Conservation (phyloP, 169 alveolate species). For the Neospora caninum region DNA sequence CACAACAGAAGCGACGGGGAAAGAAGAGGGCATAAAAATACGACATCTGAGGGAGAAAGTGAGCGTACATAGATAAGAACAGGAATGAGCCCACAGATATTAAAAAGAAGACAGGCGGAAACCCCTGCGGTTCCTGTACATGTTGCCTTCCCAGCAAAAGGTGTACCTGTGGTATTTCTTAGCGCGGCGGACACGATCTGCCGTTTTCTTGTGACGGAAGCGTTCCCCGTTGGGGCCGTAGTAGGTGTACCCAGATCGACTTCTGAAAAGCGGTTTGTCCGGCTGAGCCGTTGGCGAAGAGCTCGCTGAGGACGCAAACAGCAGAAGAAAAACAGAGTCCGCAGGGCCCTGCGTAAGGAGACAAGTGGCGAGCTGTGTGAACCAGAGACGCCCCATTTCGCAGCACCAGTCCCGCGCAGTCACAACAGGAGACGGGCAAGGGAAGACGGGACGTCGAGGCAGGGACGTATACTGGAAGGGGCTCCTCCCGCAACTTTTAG, state of each 20-base stretch:
- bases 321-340: not conserved
- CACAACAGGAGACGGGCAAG: not conserved
- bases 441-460: not conserved
- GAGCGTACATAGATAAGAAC: no score
- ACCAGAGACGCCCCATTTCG: no score
- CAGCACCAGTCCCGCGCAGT: not conserved
- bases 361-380: not conserved
- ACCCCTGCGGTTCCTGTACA: no score
- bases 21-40: no score
- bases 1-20: no score
- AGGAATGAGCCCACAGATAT: no score
- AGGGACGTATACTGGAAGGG: no score
- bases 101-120: no score
- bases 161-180: conserved; percentile 61
- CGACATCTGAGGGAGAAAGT: no score
- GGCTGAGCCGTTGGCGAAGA: not conserved
- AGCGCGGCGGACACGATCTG: conserved; percentile 48
- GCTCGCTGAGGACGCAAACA: no score
- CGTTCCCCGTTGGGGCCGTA: conserved; percentile 14
- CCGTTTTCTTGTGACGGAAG: conserved; percentile 54
- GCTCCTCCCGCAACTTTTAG: no score
- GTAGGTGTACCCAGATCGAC: conserved; percentile 1
- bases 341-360: not conserved
- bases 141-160: no score
- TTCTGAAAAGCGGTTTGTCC: not conserved